These are phyloP conservation scores for Ilex paraguariensis DNA, from an alignment of 305 asterid genomes.

Conservation along the genomic window DNA sequence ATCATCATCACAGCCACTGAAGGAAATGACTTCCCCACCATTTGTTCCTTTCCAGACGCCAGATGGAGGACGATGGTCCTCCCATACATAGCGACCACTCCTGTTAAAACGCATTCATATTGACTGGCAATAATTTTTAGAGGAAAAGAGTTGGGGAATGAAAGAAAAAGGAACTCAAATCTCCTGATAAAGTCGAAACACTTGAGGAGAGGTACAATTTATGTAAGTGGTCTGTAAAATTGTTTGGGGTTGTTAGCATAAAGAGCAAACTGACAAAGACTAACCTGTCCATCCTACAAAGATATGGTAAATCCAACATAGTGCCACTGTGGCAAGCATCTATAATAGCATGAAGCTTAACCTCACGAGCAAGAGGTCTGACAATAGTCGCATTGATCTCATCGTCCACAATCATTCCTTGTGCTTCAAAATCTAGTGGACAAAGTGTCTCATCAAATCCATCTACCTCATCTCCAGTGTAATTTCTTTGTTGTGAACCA, in stretches of 20 bases:
- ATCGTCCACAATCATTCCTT: slow-evolving; percentile 83
- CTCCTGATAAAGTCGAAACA: too few relatives aligned
- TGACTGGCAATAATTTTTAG: too few relatives aligned
- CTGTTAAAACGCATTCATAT: slow-evolving; percentile 20
- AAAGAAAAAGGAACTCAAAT: too few relatives aligned
- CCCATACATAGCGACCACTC: slow-evolving; percentile 71
- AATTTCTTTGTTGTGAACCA: slow-evolving; percentile 78
- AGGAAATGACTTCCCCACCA: slow-evolving; percentile 92
- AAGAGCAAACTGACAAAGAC: not conserved
- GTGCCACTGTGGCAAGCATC: slow-evolving; percentile 99
- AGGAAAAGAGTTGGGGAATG: too few relatives aligned
- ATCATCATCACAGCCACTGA: slow-evolving; percentile 93
- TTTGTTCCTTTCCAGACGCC: slow-evolving; percentile 91
- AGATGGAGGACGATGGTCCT: slow-evolving; percentile 86
- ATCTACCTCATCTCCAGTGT: slow-evolving; percentile 81
- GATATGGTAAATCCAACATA: slow-evolving; percentile 67
- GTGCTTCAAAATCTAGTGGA: slow-evolving; percentile 70
- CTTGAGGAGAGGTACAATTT: too few relatives aligned
- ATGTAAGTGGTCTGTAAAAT: too few relatives aligned
- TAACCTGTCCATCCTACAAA: slow-evolving; percentile 92
- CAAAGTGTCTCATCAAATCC: slow-evolving; percentile 86
- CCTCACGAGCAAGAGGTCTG: slow-evolving; percentile 77
- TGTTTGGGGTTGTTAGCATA: too few relatives aligned
- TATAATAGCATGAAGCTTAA: slow-evolving; percentile 84
- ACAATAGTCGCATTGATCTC: slow-evolving; percentile 79